Percentiles rank a stretch among this genome's conserved stretches.
Conservation (phyloP, 805 yeast genomes). For the Jamesozyma jinghongensis region DNA sequence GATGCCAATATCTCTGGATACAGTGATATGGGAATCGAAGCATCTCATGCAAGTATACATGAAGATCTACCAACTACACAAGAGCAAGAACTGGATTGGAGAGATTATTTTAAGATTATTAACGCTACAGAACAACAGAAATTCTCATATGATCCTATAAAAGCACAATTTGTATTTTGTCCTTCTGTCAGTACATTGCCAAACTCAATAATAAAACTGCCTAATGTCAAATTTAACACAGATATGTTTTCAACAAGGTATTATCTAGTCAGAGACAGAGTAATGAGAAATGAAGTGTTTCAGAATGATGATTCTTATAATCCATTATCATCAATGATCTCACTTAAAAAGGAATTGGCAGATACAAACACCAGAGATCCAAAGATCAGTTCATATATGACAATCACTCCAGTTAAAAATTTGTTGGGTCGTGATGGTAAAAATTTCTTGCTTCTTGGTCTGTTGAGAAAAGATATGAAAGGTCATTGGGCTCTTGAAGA, state of each 20-base stretch:
- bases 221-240: conserved; percentile 27
- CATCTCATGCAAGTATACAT: neutral
- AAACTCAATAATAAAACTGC: conserved; percentile 16
- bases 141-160: conserved; percentile 49
- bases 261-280: conserved; percentile 55
- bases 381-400: conserved; percentile 12
- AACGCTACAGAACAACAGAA: conserved; percentile 57
- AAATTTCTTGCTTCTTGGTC: conserved; percentile 69
- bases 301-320: conserved; percentile 34
- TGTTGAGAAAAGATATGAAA: conserved; percentile 50
- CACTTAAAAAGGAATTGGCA: conserved; percentile 15
- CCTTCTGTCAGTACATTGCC: conserved; percentile 6
- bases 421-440: conserved; percentile 76
- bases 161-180: conserved; percentile 50
- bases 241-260: conserved; percentile 47
- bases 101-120: conserved; percentile 58
- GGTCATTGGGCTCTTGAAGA: conserved; percentile 79
- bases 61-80: conserved; percentile 1
- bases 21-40: neutral
- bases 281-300: conserved; percentile 68
- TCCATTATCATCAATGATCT: conserved; percentile 28
- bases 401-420: conserved; percentile 70
- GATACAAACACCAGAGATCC: neutral
- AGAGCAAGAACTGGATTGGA: conserved; percentile 44
- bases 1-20: neutral